Conservation (phyloP, 345 rosid genomes). For the Heritiera fomes region DNA sequence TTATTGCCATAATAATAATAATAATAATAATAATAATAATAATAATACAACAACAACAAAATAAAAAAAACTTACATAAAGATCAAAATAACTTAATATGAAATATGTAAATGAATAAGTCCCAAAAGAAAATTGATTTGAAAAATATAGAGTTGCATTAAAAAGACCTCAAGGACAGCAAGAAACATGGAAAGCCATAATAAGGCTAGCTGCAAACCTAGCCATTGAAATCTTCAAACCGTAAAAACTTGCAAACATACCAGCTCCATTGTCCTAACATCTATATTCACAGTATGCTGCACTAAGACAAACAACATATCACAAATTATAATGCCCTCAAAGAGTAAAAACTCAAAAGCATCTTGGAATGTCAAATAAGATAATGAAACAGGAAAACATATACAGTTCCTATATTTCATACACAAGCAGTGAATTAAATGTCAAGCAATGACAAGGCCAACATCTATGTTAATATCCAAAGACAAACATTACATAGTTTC, state of each 20-base stretch:
- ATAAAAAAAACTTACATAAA: too few species aligned
- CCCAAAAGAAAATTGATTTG: neutral
- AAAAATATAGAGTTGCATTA: neutral
- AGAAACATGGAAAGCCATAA: neutral
- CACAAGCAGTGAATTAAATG: neutral
- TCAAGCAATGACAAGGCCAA: neutral
- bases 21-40: too few species aligned
- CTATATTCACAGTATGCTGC: neutral
- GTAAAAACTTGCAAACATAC: neutral
- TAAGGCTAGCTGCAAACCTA: neutral
- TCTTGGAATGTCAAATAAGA: neutral
- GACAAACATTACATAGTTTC: neutral
- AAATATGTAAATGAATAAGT: too few species aligned
- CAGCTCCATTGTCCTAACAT: neutral
- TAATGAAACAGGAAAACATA: neutral
- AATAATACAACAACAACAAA: too few species aligned
- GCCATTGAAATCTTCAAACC: neutral
- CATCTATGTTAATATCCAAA: neutral
- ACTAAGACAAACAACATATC: neutral
- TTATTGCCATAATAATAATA: too few species aligned
- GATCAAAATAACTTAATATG: too few species aligned
- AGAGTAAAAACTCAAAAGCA: neutral
- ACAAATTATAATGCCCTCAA: slow-evolving; percentile 5
- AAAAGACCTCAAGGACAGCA: neutral
- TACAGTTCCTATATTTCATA: neutral